Evolutionary conservation across 2,329 filamentous ascomycete genomes (phyloP).

Genomic region (Beauveria caledonica): DNA sequence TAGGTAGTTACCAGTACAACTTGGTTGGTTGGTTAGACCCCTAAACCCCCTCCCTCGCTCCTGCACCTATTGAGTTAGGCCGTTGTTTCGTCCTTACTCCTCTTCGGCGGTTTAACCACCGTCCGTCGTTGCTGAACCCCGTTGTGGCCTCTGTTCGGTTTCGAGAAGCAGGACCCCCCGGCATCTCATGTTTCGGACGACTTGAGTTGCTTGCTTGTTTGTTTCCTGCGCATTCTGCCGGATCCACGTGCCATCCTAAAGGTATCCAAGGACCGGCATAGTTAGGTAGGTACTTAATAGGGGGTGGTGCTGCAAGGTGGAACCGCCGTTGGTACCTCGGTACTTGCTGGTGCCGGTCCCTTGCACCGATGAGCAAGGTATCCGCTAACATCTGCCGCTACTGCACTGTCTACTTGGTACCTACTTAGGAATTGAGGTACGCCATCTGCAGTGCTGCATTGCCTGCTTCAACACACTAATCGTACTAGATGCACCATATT

Average conservation of each 20-base stretch:
- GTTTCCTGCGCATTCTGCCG: neutral
- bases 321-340: no score
- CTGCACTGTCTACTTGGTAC: no score
- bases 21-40: neutral
- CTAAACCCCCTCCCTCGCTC: neutral
- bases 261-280: neutral
- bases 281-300: no score
- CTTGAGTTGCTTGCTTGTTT: constrained; percentile 1
- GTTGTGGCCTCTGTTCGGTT: neutral
- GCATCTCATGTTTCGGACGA: constrained; percentile 11
- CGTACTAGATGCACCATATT: neutral
- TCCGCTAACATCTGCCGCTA: no score
- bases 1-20: no score
- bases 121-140: neutral
- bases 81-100: neutral
- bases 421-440: no score
- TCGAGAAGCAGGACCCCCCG: constrained; percentile 3
- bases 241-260: constrained; percentile 6
- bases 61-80: neutral
- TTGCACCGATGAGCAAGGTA: no score
- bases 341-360: no score
- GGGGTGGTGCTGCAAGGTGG: no score
- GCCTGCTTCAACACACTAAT: neutral
- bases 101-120: neutral
- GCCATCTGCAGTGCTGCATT: no score